These are phyloP conservation scores for Hypoxylon perforatum DNA, from an alignment of 495 filamentous ascomycete species.

Conservation along the genomic window DNA sequence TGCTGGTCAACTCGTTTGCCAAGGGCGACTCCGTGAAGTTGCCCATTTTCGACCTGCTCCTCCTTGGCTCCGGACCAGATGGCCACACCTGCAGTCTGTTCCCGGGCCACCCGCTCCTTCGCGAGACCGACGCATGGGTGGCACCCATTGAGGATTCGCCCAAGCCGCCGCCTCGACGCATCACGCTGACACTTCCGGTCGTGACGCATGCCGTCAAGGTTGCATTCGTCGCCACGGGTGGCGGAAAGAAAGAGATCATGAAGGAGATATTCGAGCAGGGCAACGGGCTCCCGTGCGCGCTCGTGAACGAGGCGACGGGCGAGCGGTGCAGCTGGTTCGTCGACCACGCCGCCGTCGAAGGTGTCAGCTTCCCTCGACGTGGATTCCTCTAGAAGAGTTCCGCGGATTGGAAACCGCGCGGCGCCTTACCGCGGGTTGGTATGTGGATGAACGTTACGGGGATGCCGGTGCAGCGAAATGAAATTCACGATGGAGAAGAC, in stretches of 20 bases:
- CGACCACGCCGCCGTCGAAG: conserved; percentile 82
- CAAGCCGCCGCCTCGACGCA: conserved; percentile 90
- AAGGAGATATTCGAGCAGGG: conserved; percentile 86
- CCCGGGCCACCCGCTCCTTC: conserved; percentile 85
- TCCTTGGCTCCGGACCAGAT: conserved; percentile 93
- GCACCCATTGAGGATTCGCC: conserved; percentile 89
- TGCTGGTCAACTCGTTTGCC: conserved; percentile 84
- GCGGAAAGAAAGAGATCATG: conserved; percentile 87
- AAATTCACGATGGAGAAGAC: conserved; percentile 4
- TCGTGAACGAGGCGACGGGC: conserved; percentile 84
- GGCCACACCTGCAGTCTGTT: conserved; percentile 98
- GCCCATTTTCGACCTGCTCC: conserved; percentile 91
- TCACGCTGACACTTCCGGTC: conserved; percentile 91
- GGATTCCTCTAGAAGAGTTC: conserved; percentile 45
- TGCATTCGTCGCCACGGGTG: conserved; percentile 91
- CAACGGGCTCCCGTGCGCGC: conserved; percentile 83
- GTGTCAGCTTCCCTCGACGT: conserved; percentile 80
- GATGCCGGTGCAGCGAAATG: background rate
- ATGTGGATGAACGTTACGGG: background rate
- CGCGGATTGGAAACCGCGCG: background rate
- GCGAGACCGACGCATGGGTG: conserved; percentile 93
- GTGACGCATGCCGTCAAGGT: conserved; percentile 84
- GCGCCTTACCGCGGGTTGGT: background rate
- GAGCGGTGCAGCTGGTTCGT: conserved; percentile 96
- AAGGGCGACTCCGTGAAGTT: conserved; percentile 87